Evolutionary conservation across 2,329 filamentous ascomycete genomes (phyloP).

Genomic region (Fonsecaea pedrosoi): DNA sequence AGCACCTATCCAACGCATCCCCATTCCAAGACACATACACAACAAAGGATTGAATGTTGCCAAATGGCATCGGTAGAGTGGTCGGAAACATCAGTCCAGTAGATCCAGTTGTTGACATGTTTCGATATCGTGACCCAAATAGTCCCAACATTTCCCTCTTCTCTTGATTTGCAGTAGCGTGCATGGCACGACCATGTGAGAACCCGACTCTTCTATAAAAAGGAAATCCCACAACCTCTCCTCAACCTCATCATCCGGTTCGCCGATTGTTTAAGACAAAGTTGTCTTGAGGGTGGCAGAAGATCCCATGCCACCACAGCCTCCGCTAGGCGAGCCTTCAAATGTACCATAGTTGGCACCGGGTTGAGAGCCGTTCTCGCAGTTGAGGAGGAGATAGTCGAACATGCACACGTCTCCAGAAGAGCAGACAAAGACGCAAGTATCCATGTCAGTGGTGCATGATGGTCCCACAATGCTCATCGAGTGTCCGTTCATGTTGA

Average conservation of each 20-base stretch:
- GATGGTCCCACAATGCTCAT: constrained; percentile 38
- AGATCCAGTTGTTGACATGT: constrained; percentile 14
- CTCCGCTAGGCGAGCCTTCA: constrained; percentile 35
- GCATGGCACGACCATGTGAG: background rate
- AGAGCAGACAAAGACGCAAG: constrained; percentile 39
- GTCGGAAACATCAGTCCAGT: constrained; percentile 8
- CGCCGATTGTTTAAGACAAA: constrained; percentile 26
- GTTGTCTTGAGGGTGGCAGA: constrained; percentile 36
- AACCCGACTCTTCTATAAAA: constrained; percentile 5
- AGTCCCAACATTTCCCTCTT: background rate
- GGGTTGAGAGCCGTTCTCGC: constrained; percentile 37
- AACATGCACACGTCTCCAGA: constrained; percentile 32
- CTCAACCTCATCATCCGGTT: background rate
- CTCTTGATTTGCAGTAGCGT: background rate
- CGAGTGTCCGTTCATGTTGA: constrained; percentile 40
- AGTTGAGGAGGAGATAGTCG: constrained; percentile 39
- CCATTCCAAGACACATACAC: background rate
- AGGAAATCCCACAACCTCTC: background rate
- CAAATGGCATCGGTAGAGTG: constrained; percentile 12
- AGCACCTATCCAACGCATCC: constrained; percentile 9
- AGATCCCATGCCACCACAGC: constrained; percentile 40
- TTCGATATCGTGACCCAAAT: constrained; percentile 8
- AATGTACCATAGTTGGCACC: constrained; percentile 39
- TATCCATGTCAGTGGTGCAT: constrained; percentile 40
- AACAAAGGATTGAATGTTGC: constrained; percentile 15